These are phyloP conservation scores for Eimeria acervulina DNA, from an alignment of 169 alveolate genomes.

Conservation along the genomic window DNA sequence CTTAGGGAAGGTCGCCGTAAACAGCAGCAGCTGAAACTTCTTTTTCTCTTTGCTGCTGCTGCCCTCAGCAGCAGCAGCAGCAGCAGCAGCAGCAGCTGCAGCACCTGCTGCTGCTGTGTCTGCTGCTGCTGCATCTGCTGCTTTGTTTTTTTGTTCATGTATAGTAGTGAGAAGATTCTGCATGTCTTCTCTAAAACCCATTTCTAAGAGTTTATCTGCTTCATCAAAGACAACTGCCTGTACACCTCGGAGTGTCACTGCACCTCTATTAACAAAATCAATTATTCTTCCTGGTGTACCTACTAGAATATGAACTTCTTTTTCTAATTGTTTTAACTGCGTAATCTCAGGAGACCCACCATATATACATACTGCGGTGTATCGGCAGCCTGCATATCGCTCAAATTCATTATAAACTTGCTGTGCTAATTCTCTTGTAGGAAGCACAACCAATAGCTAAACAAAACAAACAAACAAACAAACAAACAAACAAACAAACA, in stretches of 20 bases:
- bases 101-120: not conserved
- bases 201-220: conserved; percentile 94
- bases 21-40: conserved; percentile 91
- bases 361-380: conserved; percentile 17
- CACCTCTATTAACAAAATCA: conserved; percentile 43
- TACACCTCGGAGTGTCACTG: not conserved
- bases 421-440: conserved; percentile 80
- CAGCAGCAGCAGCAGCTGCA: conserved; percentile 90
- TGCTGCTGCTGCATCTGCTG: not conserved
- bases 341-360: conserved; percentile 72
- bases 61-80: conserved; percentile 77
- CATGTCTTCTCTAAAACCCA: conserved; percentile 92
- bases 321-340: not conserved
- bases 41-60: not conserved
- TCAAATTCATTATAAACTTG: conserved; percentile 73
- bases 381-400: conserved; percentile 25
- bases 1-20: conserved; percentile 95
- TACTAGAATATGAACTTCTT: conserved; percentile 10
- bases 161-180: conserved; percentile 90
- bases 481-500: no score
- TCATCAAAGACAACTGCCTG: conserved; percentile 89
- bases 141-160: not conserved
- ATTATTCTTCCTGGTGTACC: conserved; percentile 69
- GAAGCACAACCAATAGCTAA: conserved; percentile 27
- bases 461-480: not conserved